phyloP scores from a whole-genome alignment of 2,329 filamentous ascomycete genomes.

The Venturia pyrina region DNA sequence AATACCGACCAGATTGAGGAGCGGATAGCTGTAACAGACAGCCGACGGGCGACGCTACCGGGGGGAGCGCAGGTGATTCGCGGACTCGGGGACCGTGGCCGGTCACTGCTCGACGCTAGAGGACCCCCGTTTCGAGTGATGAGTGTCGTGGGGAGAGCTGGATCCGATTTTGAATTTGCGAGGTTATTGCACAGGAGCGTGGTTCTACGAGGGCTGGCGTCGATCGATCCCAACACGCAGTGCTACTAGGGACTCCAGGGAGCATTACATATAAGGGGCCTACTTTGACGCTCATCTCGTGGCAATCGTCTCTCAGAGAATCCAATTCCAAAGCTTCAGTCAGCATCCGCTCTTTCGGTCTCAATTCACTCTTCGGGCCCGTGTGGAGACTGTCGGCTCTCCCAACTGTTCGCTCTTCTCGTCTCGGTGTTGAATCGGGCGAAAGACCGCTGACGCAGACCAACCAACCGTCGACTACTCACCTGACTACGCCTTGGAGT shows the following conservation, averaged over 20 bases:
- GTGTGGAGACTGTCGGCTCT: neutral
- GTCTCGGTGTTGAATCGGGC: neutral
- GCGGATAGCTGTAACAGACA: neutral
- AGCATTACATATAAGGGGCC: constrained; percentile 4
- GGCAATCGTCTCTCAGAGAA: neutral
- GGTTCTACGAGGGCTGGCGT: constrained; percentile 4
- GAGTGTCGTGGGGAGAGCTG: neutral
- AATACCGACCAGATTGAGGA: neutral
- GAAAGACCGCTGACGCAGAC: neutral
- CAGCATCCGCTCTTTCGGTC: no score
- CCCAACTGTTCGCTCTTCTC: neutral
- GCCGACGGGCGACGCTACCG: neutral
- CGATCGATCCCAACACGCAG: constrained; percentile 1
- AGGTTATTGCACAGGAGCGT: neutral
- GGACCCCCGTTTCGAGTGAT: neutral
- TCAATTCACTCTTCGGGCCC: no score
- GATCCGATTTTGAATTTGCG: constrained; percentile 4
- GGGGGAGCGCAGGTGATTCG: neutral
- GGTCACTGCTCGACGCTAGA: neutral
- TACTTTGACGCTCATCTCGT: neutral
- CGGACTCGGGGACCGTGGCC: neutral
- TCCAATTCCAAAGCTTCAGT: neutral
- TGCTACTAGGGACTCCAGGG: neutral
- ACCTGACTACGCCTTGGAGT: neutral
- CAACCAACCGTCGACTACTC: neutral